phyloP scores from a whole-genome alignment of 1,284 basidiomycete genomes.

The Boletus semigastroideus region DNA sequence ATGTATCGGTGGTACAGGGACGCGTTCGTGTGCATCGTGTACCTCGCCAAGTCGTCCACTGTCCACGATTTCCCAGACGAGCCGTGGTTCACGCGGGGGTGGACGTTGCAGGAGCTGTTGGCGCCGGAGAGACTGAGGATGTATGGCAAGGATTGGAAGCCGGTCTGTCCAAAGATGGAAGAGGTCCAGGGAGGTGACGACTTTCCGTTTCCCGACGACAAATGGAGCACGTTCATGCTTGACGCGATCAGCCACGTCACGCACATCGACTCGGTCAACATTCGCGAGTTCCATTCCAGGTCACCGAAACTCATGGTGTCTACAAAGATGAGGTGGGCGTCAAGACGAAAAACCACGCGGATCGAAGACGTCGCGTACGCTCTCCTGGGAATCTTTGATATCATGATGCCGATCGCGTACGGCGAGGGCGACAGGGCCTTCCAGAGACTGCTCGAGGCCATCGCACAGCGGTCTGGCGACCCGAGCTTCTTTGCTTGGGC shows the following conservation, averaged over 20 bases:
- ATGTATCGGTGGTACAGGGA: slow-evolving; percentile 8
- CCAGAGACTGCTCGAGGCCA: slow-evolving; percentile 4
- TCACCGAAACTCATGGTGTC: slow-evolving; percentile 1
- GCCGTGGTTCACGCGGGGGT: slow-evolving; percentile 3
- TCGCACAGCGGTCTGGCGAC: slow-evolving; percentile 4
- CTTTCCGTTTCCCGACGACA: slow-evolving; percentile 6
- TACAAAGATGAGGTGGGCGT: slow-evolving; percentile 5
- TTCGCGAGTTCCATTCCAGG: not conserved
- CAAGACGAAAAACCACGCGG: slow-evolving; percentile 3
- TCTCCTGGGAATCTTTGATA: slow-evolving; percentile 4
- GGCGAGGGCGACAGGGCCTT: slow-evolving; percentile 3
- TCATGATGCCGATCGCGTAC: slow-evolving; percentile 4
- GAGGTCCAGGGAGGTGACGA: not conserved
- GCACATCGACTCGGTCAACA: not conserved
- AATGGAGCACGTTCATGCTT: slow-evolving; percentile 5
- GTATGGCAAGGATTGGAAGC: slow-evolving; percentile 6
- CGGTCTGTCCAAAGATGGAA: not conserved
- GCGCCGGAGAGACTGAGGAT: slow-evolving; percentile 2
- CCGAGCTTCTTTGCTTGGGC: slow-evolving; percentile 5
- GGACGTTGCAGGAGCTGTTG: slow-evolving; percentile 4
- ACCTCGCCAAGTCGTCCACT: slow-evolving; percentile 1
- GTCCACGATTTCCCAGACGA: not conserved
- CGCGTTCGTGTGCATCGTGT: slow-evolving; percentile 4
- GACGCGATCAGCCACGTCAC: not conserved
- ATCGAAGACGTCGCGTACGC: slow-evolving; percentile 3